These are phyloP conservation scores for Hymenoscyphus scutula DNA, from an alignment of 2,329 filamentous ascomycete genomes.

Conservation along the genomic window DNA sequence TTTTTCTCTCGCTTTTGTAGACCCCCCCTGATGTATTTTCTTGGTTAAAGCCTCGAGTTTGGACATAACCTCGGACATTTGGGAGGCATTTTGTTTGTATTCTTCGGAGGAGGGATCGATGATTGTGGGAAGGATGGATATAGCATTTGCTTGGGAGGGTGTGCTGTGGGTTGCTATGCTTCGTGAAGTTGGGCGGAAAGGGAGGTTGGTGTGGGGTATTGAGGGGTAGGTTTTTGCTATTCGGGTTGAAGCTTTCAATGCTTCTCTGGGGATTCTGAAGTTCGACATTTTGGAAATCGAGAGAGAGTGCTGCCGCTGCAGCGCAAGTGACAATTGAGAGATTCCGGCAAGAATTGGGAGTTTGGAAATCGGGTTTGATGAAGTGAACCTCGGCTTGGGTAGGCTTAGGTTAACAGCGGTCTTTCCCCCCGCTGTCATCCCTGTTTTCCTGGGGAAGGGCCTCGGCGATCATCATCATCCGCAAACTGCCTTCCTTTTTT, in stretches of 20 bases:
- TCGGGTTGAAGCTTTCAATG: slow-evolving; percentile 45
- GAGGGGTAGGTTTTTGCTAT: slow-evolving; percentile 37
- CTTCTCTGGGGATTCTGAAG: slow-evolving; percentile 46
- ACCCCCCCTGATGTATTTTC: slow-evolving; percentile 71
- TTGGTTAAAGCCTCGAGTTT: slow-evolving; percentile 68
- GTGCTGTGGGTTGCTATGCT: slow-evolving; percentile 73
- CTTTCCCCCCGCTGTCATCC: slow-evolving; percentile 12
- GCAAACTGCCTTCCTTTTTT: not conserved
- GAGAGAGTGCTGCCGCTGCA: slow-evolving; percentile 23
- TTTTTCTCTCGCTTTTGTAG: slow-evolving; percentile 80
- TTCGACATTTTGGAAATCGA: slow-evolving; percentile 45
- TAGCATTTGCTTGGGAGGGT: slow-evolving; percentile 75
- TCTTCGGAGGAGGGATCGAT: slow-evolving; percentile 76
- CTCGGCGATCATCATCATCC: not conserved
- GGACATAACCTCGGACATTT: slow-evolving; percentile 72
- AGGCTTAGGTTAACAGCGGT: slow-evolving; percentile 13
- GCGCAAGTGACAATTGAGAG: slow-evolving; percentile 5
- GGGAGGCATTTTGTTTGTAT: slow-evolving; percentile 75
- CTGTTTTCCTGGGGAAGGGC: not conserved
- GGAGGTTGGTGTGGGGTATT: slow-evolving; percentile 24
- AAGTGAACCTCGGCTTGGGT: too few species aligned
- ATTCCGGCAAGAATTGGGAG: not conserved
- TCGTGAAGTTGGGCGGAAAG: slow-evolving; percentile 18
- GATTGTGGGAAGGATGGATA: slow-evolving; percentile 73
- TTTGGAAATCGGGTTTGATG: not conserved